These are phyloP conservation scores for Fusarium graminum DNA, from an alignment of 2,329 filamentous ascomycete species.

Conservation along the genomic window DNA sequence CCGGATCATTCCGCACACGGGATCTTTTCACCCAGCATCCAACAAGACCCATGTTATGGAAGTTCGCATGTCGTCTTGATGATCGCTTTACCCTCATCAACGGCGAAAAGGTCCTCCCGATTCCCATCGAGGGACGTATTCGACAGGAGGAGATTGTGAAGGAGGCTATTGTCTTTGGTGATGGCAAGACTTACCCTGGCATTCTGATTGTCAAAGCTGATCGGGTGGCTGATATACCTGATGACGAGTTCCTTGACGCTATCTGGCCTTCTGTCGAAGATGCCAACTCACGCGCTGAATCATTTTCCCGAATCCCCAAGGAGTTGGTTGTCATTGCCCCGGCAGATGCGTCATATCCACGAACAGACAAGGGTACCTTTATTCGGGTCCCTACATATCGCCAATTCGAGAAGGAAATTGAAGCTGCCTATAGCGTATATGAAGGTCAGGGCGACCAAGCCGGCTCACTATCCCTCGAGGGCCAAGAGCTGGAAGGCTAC, in stretches of 20 bases:
- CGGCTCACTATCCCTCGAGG: slow-evolving; percentile 3
- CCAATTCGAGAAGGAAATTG: slow-evolving; percentile 60
- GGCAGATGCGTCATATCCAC: slow-evolving; percentile 58
- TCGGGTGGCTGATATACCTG: slow-evolving; percentile 56
- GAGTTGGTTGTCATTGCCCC: slow-evolving; percentile 66
- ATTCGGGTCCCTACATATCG: slow-evolving; percentile 65
- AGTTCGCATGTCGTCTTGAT: slow-evolving; percentile 60
- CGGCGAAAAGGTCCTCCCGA: slow-evolving; percentile 62
- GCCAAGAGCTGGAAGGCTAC: slow-evolving; percentile 51
- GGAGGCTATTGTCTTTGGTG: slow-evolving; percentile 70
- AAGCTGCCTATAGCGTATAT: slow-evolving; percentile 53
- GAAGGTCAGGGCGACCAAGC: slow-evolving; percentile 25
- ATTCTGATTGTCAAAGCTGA: slow-evolving; percentile 66
- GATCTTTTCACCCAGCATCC: slow-evolving; percentile 61
- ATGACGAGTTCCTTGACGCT: slow-evolving; percentile 60
- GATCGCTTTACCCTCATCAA: slow-evolving; percentile 61
- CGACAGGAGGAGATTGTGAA: slow-evolving; percentile 64
- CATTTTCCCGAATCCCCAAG: slow-evolving; percentile 65
- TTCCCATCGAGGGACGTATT: slow-evolving; percentile 65
- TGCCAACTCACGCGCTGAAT: slow-evolving; percentile 64
- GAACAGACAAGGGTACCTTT: slow-evolving; percentile 67
- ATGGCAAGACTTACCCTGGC: slow-evolving; percentile 65
- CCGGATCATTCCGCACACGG: slow-evolving; percentile 59
- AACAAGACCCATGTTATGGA: slow-evolving; percentile 58
- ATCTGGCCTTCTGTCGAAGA: slow-evolving; percentile 65